Percentiles rank a stretch among this genome's conserved stretches.
These are phyloP conservation scores for Diplocarpon rosae DNA, from an alignment of 2,329 filamentous ascomycete species.

Conservation along the genomic window DNA sequence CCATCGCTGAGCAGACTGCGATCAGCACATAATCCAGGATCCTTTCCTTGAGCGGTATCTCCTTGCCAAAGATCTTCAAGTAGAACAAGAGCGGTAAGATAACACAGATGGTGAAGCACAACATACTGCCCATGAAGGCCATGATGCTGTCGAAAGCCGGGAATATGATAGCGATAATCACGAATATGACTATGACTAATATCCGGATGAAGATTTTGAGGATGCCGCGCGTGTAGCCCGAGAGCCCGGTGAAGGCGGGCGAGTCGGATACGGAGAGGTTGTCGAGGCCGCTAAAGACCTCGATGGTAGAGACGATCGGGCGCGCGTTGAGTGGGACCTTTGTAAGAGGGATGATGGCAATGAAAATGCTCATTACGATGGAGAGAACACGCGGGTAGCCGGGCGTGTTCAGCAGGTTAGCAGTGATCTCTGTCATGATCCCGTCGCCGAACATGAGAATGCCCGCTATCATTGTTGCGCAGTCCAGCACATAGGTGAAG, in stretches of 20 bases:
- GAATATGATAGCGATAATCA: constrained; percentile 61
- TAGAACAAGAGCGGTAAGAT: constrained; percentile 85
- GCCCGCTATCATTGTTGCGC: constrained; percentile 70
- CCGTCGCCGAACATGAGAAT: constrained; percentile 89
- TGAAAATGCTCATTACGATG: constrained; percentile 73
- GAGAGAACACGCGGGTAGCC: constrained; percentile 66
- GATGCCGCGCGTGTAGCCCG: constrained; percentile 44
- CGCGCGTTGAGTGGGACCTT: constrained; percentile 89
- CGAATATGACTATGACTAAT: constrained; percentile 56
- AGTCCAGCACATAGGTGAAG: constrained; percentile 76
- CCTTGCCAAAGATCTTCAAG: constrained; percentile 72
- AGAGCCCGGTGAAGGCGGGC: constrained; percentile 40
- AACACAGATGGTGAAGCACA: constrained; percentile 91
- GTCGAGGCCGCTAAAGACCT: constrained; percentile 64
- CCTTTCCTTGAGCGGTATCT: constrained; percentile 54
- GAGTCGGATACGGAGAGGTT: constrained; percentile 32
- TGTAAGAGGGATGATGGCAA: constrained; percentile 86
- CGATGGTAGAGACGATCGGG: constrained; percentile 75
- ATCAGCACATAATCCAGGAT: constrained; percentile 59
- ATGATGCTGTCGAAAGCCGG: constrained; percentile 62
- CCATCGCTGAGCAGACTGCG: constrained; percentile 56
- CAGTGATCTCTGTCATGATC: constrained; percentile 82
- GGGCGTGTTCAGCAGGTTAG: constrained; percentile 67
- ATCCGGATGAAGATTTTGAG: constrained; percentile 54
- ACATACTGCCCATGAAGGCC: constrained; percentile 70